Conservation (phyloP, 306 rosid genomes). For the Vigna mungo region DNA sequence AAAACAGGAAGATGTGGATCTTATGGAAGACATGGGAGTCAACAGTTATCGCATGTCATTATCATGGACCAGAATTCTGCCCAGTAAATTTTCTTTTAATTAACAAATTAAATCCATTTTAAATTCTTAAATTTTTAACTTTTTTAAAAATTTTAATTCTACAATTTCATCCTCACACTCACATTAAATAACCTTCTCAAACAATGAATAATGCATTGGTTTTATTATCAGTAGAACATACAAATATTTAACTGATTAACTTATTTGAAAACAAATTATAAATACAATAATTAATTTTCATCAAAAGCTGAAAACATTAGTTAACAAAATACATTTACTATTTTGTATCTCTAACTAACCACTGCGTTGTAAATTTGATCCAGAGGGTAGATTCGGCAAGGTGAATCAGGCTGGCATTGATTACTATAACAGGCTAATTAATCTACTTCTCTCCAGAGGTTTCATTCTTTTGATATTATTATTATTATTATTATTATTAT, state of each 20-base stretch:
- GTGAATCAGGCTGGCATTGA: slow-evolving; percentile 61
- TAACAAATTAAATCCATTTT: background rate
- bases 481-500: background rate
- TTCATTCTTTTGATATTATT: background rate
- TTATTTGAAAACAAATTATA: too few species aligned
- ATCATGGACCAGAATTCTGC: slow-evolving; percentile 86
- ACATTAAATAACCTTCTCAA: too few species aligned
- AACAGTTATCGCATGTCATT: slow-evolving; percentile 75
- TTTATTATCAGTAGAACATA: too few species aligned
- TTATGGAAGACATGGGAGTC: slow-evolving; percentile 65
- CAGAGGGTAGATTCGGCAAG: slow-evolving; percentile 75
- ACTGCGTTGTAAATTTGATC: slow-evolving; percentile 3
- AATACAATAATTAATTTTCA: too few species aligned
- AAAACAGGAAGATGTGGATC: slow-evolving; percentile 70
- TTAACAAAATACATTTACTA: background rate
- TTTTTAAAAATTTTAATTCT: too few species aligned
- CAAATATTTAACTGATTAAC: too few species aligned
- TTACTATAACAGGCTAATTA: slow-evolving; percentile 56
- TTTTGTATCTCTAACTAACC: slow-evolving; percentile 20
- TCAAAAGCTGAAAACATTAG: too few species aligned
- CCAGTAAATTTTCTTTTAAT: slow-evolving; percentile 50
- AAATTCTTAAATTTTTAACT: too few species aligned
- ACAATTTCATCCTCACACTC: too few species aligned
- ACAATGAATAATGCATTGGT: too few species aligned
- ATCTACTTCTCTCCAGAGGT: slow-evolving; percentile 58